These are phyloP conservation scores for Thoreauomyces humboldtii DNA, from an alignment of 192 early-diverging fungal species.

Conservation along the genomic window DNA sequence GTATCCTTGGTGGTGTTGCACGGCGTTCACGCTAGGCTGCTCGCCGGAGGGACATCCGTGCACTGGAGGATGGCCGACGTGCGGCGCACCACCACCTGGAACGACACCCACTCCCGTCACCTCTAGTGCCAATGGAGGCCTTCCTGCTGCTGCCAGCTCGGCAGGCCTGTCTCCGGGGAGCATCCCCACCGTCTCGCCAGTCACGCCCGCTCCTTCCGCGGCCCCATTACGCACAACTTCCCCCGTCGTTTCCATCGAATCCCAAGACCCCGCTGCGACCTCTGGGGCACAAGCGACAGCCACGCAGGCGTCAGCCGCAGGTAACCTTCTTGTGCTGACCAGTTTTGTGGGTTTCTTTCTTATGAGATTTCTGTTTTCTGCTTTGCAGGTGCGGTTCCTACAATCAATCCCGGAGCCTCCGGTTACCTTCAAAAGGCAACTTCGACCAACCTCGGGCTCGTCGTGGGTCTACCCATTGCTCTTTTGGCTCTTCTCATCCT, in stretches of 20 bases:
- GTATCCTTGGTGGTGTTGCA: background rate
- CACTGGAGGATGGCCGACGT: background rate
- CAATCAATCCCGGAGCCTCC: background rate
- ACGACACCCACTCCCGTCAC: background rate
- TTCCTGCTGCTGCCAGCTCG: background rate
- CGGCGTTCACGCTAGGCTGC: background rate
- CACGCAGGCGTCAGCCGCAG: background rate
- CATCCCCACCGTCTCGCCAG: background rate
- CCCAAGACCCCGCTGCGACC: too few relatives aligned
- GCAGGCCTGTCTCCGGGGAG: background rate
- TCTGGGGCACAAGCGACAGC: background rate
- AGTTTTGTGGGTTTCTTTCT: background rate
- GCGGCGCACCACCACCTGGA: background rate
- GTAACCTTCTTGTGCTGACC: background rate
- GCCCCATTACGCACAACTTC: too few relatives aligned
- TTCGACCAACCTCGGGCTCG: conserved; percentile 3
- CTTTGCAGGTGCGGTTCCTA: background rate
- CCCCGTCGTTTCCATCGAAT: too few relatives aligned
- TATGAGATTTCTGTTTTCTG: background rate
- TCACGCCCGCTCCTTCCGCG: too few relatives aligned
- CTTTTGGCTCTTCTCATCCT: background rate
- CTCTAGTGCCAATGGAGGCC: background rate
- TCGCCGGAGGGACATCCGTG: background rate
- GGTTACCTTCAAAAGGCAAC: background rate
- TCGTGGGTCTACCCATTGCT: conserved; percentile 4